Base-by-base conservation (phyloP, 331 rosid species). In the Acacia concinna region DNA sequence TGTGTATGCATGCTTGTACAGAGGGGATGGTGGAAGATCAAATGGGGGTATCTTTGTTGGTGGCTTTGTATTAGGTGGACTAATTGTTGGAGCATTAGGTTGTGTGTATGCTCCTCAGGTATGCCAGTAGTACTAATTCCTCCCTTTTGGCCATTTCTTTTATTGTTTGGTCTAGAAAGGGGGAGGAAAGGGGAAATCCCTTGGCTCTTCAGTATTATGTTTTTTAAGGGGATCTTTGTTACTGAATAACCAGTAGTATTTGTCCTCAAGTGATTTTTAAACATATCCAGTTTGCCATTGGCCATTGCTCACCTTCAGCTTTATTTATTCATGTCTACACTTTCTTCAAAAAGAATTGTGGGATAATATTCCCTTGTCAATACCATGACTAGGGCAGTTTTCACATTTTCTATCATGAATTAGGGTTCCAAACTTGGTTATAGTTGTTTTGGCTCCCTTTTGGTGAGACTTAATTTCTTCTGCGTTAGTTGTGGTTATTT, bases 1-100 rank as follows among this genome's bases (percentile, higher is more conserved):
- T 11, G 0, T 60, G 37, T 35, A 25, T 60, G 0, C 35, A 0
- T 49, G 78, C 34, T 71, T 32, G 43, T 72, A 74, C 90, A 90
- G 92, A 59, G 81, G 81, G 34, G 87, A 86, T 40, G 83, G 71
- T 73, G 91, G 90, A 64, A 84, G 87, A 30, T 62, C 40, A 62
- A 62, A 15, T 6, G 40, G 12, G 10, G n/a, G 68, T 75, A 63
- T 82, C 82, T 89, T 91, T 54, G 78, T 89, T 40, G 91, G 93
- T 63, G 93, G 93, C 28, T 89, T 91, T 84, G 77, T 89, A 46
- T 77, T 91, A 83, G 96, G 96, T 13, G 68, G 68, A 62, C 68
- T 62, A 62, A 30, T 62, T 62, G 68, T 62, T 2, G 68, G 68
- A 30, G 68, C 40, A 15, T 30, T 62, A 62, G 68, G 68, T 62